Percentiles rank a stretch among this genome's conserved stretches.
These are phyloP conservation scores for Salix arbutifolia DNA, from an alignment of 345 rosid genomes.

Conservation along the genomic window DNA sequence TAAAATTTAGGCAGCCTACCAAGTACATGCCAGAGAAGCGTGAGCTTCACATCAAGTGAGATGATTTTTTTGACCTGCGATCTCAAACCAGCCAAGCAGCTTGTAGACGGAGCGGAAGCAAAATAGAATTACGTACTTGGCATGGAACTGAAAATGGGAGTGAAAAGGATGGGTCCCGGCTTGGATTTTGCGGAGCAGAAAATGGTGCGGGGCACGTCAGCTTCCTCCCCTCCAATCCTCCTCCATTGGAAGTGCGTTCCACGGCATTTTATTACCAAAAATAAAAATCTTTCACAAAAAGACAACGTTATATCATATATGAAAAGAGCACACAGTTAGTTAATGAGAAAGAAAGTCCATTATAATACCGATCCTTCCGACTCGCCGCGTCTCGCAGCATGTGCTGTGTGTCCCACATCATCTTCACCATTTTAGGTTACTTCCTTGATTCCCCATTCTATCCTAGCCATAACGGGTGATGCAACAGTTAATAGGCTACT, in stretches of 20 bases:
- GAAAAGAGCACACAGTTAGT: neutral
- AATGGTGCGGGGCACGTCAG: slow-evolving; percentile 61
- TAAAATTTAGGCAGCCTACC: no score
- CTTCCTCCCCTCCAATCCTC: slow-evolving; percentile 36
- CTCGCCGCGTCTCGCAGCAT: slow-evolving; percentile 40
- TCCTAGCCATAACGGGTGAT: neutral
- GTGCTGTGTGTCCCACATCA: slow-evolving; percentile 30
- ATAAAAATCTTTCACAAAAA: neutral
- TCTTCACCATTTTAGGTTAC: neutral
- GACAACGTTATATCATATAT: no score
- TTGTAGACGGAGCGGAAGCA: neutral
- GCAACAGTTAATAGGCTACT: neutral
- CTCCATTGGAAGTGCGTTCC: slow-evolving; percentile 73
- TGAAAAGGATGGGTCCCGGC: slow-evolving; percentile 16
- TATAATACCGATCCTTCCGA: slow-evolving; percentile 15
- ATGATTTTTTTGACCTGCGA: slow-evolving; percentile 3
- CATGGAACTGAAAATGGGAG: slow-evolving; percentile 1
- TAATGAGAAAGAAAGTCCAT: neutral
- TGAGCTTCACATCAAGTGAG: slow-evolving; percentile 9
- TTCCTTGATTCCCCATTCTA: neutral
- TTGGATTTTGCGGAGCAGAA: neutral
- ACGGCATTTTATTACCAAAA: slow-evolving; percentile 35
- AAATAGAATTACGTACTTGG: neutral
- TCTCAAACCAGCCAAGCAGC: slow-evolving; percentile 2
- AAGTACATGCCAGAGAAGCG: neutral